Conservation (phyloP, 225 moss, liverwort and hornwort genomes). For the Marchantia polymorpha region DNA sequence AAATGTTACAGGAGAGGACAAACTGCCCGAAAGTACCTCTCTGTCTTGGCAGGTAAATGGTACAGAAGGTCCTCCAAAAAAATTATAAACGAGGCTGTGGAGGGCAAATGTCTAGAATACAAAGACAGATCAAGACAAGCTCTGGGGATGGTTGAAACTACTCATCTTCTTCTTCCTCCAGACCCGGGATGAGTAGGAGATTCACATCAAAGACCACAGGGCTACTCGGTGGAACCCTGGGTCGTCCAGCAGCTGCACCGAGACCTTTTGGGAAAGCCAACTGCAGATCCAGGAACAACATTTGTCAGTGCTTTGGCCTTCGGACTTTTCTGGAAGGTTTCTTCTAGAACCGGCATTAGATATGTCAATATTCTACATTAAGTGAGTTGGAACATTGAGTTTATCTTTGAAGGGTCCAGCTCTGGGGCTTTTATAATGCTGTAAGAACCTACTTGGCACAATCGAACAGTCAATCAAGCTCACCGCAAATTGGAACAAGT, state of each 20-base stretch:
- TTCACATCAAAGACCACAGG: constrained; percentile 55
- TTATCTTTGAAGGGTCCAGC: not conserved
- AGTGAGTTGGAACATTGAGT: not conserved
- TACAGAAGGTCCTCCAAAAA: not conserved
- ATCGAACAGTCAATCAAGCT: not conserved
- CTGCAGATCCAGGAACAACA: constrained; percentile 28
- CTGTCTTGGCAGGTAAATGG: not conserved
- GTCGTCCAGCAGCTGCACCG: constrained; percentile 44
- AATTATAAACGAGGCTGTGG: constrained; percentile 1
- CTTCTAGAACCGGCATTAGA: not conserved
- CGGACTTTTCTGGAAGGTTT: not conserved
- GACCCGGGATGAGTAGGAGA: constrained; percentile 48
- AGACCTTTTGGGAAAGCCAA: constrained; percentile 51
- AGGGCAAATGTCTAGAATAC: constrained; percentile 9
- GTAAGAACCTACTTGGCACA: not conserved
- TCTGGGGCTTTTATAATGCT: no score
- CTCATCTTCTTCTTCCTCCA: constrained; percentile 32
- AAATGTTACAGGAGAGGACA: not conserved
- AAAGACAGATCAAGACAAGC: not conserved
- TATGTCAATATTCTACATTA: not conserved
- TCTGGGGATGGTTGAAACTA: not conserved
- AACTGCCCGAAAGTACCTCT: not conserved
- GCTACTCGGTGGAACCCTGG: constrained; percentile 49
- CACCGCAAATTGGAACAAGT: not conserved
- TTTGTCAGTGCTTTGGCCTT: not conserved